Conservation (phyloP, 345 rosid species). For the Salix dunnii region DNA sequence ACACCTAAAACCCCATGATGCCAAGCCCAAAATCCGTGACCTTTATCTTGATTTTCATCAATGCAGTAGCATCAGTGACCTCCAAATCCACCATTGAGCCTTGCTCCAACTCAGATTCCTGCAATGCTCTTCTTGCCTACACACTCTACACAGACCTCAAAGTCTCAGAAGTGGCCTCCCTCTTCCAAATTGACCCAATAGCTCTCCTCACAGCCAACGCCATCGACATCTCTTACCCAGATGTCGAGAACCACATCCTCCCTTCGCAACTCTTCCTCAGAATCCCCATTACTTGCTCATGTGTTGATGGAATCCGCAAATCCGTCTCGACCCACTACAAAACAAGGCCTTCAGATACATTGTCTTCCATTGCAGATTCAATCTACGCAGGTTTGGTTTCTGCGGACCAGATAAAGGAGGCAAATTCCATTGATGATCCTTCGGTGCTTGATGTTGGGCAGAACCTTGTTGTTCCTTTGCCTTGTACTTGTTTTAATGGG, state of each 20-base stretch:
- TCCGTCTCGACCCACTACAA: constrained; percentile 73
- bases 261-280: constrained; percentile 78
- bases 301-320: constrained; percentile 88
- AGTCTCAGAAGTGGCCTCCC: constrained; percentile 82
- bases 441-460: constrained; percentile 70
- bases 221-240: constrained; percentile 87
- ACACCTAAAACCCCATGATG: constrained; percentile 29
- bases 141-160: constrained; percentile 91
- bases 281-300: constrained; percentile 75
- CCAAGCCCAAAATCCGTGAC: constrained; percentile 18
- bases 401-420: constrained; percentile 81
- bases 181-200: constrained; percentile 85
- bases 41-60: constrained; percentile 34
- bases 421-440: constrained; percentile 64
- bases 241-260: constrained; percentile 87
- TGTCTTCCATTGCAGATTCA: constrained; percentile 55
- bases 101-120: constrained; percentile 71
- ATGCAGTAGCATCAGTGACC: constrained; percentile 29
- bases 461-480: constrained; percentile 72
- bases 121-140: constrained; percentile 85
- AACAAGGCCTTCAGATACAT: constrained; percentile 75
- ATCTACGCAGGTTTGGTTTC: constrained; percentile 82
- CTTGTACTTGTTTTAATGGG: constrained; percentile 90
- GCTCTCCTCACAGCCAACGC: constrained; percentile 73
- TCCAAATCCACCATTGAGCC: constrained; percentile 94